Base-by-base conservation (phyloP, 164 flowering plant genomes). In the Cinnamomum chago region DNA sequence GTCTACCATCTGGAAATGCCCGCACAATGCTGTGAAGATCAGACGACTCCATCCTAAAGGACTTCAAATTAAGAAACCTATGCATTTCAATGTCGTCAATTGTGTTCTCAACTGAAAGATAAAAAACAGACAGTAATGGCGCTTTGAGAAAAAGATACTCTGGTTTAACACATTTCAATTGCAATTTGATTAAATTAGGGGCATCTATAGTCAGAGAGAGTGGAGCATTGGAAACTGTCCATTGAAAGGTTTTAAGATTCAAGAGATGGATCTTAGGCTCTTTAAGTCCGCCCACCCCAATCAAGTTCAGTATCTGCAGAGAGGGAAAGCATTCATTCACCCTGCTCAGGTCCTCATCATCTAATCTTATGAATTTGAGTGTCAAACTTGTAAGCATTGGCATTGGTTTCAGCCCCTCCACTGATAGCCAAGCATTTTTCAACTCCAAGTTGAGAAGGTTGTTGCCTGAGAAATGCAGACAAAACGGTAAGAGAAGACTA, bases 361-460 rank as follows among this genome's bases (percentile, higher is more conserved):
- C 87, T 33, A 87, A 75, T 68, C 86, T 82, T 67, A 82, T 74
- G 50, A 73, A 83, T 52, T 85, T 84, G 28, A 86, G 88, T 4
- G 87, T 86, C 79, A 87, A 79, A 64, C 72, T 80, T 14, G 82
- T 82, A 24, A 85, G 85, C 27, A 71, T 76, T 0, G 84, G 82
- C 87, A 87, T 78, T 12, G 75, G 75, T 69, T 68, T 82, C 70
- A 85, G 68, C 67, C 85, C 86, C 62, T 84, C 85, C 70, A 87
- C 83, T n/a, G 88, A 87, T 25, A 87, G 78, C 88, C 90, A 87
- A 77, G 90, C 87, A 77, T 82, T 83, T 79, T 80, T 80, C 50
- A 87, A 4, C 81, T 81, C 85, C 50, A 87, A 73, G 15, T 79
- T 58, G 1, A 75, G 68, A 73, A 87, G 85, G 68, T 62, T 40